Conservation (phyloP, 306 rosid species). For the Quercus glauca region DNA sequence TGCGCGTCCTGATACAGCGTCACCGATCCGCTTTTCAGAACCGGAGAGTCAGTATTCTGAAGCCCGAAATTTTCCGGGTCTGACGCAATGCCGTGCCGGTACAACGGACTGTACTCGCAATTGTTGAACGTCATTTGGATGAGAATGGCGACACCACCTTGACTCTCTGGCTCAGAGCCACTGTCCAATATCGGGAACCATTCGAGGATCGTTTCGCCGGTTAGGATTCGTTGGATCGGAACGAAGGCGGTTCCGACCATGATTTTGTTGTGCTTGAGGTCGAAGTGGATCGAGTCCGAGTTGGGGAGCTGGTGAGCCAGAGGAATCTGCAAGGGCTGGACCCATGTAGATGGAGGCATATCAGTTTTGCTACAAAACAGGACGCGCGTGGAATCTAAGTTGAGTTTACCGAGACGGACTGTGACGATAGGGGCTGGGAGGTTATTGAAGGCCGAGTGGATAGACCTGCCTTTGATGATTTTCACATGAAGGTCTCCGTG, state of each 20-base stretch:
- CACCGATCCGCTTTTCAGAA: constrained; percentile 64
- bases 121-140: constrained; percentile 72
- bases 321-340: constrained; percentile 72
- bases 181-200: constrained; percentile 67
- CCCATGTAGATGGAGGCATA: constrained; percentile 60
- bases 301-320: constrained; percentile 73
- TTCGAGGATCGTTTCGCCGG: constrained; percentile 54
- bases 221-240: constrained; percentile 44
- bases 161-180: constrained; percentile 80
- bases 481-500: constrained; percentile 78
- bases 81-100: constrained; percentile 28
- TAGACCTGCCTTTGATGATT: constrained; percentile 44
- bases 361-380: constrained; percentile 13
- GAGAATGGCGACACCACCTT: constrained; percentile 54
- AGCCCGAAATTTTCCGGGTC: constrained; percentile 48
- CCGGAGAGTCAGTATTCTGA: constrained; percentile 69
- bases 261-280: constrained; percentile 78
- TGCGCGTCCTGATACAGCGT: constrained; percentile 95
- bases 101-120: constrained; percentile 63
- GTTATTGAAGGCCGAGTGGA: no score
- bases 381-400: constrained; percentile 82
- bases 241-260: constrained; percentile 79
- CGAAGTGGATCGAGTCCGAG: constrained; percentile 45
- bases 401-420: constrained; percentile 76
- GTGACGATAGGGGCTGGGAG: constrained; percentile 91